Evolutionary conservation across 2,329 filamentous ascomycete species (phyloP).

Genomic region (Penicillium sp.): DNA sequence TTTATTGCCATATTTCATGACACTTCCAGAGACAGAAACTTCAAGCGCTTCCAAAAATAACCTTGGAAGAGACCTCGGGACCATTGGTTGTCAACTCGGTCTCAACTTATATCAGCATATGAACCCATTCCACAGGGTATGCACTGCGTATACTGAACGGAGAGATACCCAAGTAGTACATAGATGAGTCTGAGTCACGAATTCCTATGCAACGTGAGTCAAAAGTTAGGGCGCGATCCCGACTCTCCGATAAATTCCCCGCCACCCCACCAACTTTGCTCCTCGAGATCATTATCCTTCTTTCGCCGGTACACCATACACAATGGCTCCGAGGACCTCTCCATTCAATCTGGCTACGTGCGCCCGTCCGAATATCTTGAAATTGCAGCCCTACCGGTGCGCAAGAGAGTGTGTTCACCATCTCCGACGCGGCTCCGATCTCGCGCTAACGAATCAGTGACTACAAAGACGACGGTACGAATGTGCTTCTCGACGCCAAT

Average conservation of each 20-base stretch:
- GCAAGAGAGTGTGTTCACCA: conserved; percentile 64
- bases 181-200: not conserved
- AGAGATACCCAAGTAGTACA: too few relatives aligned
- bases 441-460: conserved; percentile 56
- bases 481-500: conserved; percentile 93
- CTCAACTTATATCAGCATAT: too few relatives aligned
- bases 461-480: conserved; percentile 97
- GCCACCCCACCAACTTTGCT: conserved; percentile 18
- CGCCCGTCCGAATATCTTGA: conserved; percentile 69
- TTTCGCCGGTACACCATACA: conserved; percentile 8
- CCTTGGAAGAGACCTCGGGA: too few relatives aligned
- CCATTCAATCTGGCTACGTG: conserved; percentile 69
- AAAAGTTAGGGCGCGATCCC: conserved; percentile 3
- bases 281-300: conserved; percentile 5
- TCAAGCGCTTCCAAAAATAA: not conserved
- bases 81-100: too few relatives aligned
- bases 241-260: conserved; percentile 18
- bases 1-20: too few relatives aligned
- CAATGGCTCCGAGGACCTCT: conserved; percentile 40
- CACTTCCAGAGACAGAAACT: not conserved
- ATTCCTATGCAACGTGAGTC: not conserved
- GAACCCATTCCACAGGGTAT: too few relatives aligned
- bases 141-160: not conserved
- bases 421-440: conserved; percentile 7
- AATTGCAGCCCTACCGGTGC: conserved; percentile 72